A percentile compares a stretch with the other conserved stretches of the same genome.
phyloP scores from a whole-genome alignment of 2,329 filamentous ascomycete genomes.

The Colletotrichum sp. region DNA sequence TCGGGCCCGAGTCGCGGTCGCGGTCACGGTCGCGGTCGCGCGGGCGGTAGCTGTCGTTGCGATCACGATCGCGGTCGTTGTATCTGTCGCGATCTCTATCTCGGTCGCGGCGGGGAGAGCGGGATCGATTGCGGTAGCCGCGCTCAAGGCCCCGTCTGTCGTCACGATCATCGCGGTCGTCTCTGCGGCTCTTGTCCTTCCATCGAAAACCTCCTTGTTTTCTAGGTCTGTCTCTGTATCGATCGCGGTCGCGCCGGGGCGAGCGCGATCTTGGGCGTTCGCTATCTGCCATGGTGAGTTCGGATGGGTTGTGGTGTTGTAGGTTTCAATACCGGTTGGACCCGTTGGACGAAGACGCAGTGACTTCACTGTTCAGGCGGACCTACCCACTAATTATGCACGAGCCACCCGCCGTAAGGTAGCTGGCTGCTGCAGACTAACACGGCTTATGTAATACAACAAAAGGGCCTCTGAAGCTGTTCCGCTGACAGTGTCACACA shows the following conservation, averaged over 20 bases:
- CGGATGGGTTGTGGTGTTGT: background rate
- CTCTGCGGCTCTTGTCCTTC: conserved; percentile 60
- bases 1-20: conserved; percentile 22
- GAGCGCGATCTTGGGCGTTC: conserved; percentile 18
- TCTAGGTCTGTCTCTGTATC: conserved; percentile 6
- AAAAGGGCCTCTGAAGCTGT: background rate
- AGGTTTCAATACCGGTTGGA: accelerated
- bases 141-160: conserved; percentile 47
- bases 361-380: background rate
- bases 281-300: conserved; percentile 14
- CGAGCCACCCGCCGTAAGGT: background rate
- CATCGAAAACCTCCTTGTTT: conserved; percentile 53
- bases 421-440: background rate
- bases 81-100: conserved; percentile 21
- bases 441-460: background rate
- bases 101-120: conserved; percentile 37
- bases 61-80: conserved; percentile 40
- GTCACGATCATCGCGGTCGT: conserved; percentile 42
- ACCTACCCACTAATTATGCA: background rate
- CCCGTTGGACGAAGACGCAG: background rate
- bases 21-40: conserved; percentile 32
- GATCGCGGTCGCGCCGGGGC: conserved; percentile 17
- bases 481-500: background rate
- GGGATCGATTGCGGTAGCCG: conserved; percentile 54
- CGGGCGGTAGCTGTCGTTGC: conserved; percentile 32